Percentiles rank a stretch among this genome's conserved stretches.
Conservation (phyloP, 108 stramenopile species). For the Craspedostauros australis region DNA sequence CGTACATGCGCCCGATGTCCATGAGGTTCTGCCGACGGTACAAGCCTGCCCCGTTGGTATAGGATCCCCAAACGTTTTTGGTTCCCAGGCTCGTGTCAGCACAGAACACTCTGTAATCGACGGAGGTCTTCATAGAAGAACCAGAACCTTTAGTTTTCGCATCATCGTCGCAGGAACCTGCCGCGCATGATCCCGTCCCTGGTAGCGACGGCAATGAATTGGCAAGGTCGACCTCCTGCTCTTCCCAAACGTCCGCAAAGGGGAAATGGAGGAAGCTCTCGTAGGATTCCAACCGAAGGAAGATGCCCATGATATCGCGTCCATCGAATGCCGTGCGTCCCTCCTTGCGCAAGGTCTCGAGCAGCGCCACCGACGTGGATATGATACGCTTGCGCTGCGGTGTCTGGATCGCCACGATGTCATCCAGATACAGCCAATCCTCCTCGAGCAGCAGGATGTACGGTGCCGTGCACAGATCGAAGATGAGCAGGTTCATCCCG, state of each 20-base stretch:
- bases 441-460: conserved; percentile 42
- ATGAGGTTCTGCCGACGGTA: conserved; percentile 22
- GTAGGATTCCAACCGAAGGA: conserved; percentile 38
- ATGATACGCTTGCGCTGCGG: conserved; percentile 23
- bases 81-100: conserved; percentile 6
- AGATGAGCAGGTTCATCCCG: conserved; percentile 39
- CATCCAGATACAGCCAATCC: conserved; percentile 48
- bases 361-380: conserved; percentile 29
- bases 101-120: conserved; percentile 38
- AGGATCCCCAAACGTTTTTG: conserved; percentile 29
- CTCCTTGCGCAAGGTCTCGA: conserved; percentile 5
- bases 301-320: conserved; percentile 30
- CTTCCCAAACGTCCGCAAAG: conserved; percentile 17
- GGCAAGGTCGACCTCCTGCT: conserved; percentile 2
- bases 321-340: conserved; percentile 22
- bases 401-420: conserved; percentile 27
- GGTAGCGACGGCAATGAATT: too few species aligned
- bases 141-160: neutral
- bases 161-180: neutral
- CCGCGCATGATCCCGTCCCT: too few species aligned
- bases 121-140: too few species aligned
- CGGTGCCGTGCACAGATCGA: conserved; percentile 35
- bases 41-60: conserved; percentile 43
- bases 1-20: conserved; percentile 34
- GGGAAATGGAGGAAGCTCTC: conserved; percentile 14